A percentile compares a stretch with the other conserved stretches of the same genome.
Evolutionary conservation across 164 flowering plant species (phyloP).

Genomic region (Berberis thunbergii): DNA sequence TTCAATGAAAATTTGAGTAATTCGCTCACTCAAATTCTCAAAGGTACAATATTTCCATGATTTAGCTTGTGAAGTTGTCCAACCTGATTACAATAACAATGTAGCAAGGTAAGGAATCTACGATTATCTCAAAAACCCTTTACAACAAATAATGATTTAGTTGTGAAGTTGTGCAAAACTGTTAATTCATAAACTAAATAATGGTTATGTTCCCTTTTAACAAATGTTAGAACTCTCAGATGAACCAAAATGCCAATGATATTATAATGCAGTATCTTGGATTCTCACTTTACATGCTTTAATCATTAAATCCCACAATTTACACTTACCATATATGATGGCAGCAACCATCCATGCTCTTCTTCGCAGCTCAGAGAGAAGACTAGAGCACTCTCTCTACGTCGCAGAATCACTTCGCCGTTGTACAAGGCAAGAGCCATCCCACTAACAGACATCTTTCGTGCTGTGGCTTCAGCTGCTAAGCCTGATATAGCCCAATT

Average conservation of each 20-base stretch:
- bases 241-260: background rate
- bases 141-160: too few relatives aligned
- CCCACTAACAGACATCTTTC: conserved; percentile 26
- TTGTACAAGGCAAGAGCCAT: conserved; percentile 43
- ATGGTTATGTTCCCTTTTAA: too few relatives aligned
- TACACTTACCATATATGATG: background rate
- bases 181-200: too few relatives aligned
- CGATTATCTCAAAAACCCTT: too few relatives aligned
- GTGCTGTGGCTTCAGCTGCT: conserved; percentile 29
- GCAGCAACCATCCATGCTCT: background rate
- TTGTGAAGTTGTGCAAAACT: too few relatives aligned
- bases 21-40: too few relatives aligned
- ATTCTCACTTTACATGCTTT: conserved; percentile 2
- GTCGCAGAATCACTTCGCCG: conserved; percentile 17
- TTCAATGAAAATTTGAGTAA: too few relatives aligned
- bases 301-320: background rate
- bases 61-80: too few relatives aligned
- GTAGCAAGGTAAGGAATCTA: too few relatives aligned
- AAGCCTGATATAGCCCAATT: conserved; percentile 27
- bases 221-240: background rate
- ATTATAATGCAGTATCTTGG: background rate
- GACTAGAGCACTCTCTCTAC: background rate
- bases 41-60: too few relatives aligned
- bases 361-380: background rate
- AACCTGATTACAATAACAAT: too few relatives aligned